phyloP scores from a whole-genome alignment of 306 rosid genomes.

The Inga laurina region DNA sequence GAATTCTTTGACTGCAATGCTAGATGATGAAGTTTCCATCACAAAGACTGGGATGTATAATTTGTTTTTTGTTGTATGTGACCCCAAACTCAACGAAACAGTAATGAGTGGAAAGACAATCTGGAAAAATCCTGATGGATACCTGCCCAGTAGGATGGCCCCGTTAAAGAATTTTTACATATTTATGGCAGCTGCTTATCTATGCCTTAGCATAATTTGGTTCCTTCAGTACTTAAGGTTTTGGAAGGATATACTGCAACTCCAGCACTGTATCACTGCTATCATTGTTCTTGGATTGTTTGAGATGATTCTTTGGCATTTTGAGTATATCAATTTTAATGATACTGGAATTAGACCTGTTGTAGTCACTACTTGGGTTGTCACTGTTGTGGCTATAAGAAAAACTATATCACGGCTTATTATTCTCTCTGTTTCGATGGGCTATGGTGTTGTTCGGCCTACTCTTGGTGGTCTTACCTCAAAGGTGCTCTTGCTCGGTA shows the following conservation, averaged over 20 bases:
- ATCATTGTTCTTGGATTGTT: conserved; percentile 85
- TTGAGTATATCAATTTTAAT: conserved; percentile 80
- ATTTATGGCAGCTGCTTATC: conserved; percentile 70
- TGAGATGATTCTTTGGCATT: conserved; percentile 98
- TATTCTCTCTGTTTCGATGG: conserved; percentile 89
- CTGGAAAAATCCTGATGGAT: conserved; percentile 92
- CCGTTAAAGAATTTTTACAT: conserved; percentile 79
- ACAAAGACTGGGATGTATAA: conserved; percentile 93
- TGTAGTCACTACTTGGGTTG: conserved; percentile 84
- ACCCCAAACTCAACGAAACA: conserved; percentile 81
- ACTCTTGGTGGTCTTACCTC: conserved; percentile 98
- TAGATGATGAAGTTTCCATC: conserved; percentile 56
- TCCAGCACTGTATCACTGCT: conserved; percentile 88
- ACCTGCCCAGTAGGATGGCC: conserved; percentile 96
- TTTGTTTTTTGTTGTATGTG: conserved; percentile 89
- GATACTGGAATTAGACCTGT: conserved; percentile 81
- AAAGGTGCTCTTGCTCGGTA: conserved; percentile 87
- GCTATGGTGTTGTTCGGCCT: conserved; percentile 97
- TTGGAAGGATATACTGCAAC: conserved; percentile 87
- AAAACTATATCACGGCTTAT: conserved; percentile 82
- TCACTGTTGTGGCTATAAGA: conserved; percentile 80
- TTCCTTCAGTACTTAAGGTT: conserved; percentile 87
- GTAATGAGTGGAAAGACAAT: conserved; percentile 82
- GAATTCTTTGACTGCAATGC: conserved; percentile 35
- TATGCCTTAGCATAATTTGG: conserved; percentile 70